Percentiles rank a stretch among this genome's conserved stretches.
These are phyloP conservation scores for Eucalyptus urophylla DNA, from an alignment of 345 rosid species.

Conservation along the genomic window DNA sequence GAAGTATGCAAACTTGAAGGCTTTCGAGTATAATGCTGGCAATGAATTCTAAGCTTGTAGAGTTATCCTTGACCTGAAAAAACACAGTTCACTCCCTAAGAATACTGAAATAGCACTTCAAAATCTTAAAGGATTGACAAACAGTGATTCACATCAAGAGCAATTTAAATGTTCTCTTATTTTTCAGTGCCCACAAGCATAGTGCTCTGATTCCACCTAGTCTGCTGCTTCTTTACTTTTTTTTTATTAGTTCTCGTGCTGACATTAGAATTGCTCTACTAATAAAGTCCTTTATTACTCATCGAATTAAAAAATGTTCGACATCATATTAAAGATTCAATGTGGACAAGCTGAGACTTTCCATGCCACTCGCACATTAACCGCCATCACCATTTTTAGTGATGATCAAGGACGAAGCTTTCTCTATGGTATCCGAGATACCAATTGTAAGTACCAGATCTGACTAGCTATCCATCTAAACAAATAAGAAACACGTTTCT, in stretches of 20 bases:
- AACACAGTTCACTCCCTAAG: no score
- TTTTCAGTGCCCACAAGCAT: no score
- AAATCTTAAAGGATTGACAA: no score
- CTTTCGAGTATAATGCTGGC: no score
- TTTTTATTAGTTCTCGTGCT: no score
- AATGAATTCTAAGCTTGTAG: no score
- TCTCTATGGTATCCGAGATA: background rate
- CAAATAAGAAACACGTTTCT: background rate
- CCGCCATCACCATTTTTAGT: background rate
- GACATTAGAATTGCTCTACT: background rate
- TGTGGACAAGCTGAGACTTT: background rate
- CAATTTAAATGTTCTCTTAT: fast-evolving
- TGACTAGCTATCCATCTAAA: background rate
- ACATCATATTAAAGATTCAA: background rate
- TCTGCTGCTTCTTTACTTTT: no score
- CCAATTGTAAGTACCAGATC: background rate
- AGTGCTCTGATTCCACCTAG: no score
- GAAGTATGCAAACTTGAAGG: no score
- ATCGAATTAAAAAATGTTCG: background rate
- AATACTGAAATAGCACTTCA: no score
- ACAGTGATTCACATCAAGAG: fast-evolving
- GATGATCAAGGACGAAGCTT: background rate
- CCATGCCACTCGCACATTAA: background rate
- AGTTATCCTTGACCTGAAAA: no score
- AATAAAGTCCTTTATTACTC: background rate